These are phyloP conservation scores for Boletus eberwhitei DNA, from an alignment of 768 basidiomycete species.

Conservation along the genomic window DNA sequence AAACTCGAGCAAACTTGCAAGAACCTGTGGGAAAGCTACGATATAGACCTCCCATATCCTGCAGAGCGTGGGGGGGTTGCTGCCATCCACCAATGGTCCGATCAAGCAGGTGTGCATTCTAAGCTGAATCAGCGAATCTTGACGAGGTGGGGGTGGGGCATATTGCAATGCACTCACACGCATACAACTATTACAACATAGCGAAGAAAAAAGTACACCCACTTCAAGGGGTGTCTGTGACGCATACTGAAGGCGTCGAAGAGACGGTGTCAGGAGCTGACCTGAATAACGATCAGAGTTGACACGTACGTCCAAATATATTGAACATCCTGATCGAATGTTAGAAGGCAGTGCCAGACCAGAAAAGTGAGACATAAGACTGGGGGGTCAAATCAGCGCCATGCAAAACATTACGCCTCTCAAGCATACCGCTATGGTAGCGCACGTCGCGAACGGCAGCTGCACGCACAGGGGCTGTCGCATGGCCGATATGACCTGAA, in stretches of 20 bases:
- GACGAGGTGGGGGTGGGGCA: neutral
- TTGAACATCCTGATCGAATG: conserved; percentile 17
- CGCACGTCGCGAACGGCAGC: conserved; percentile 3
- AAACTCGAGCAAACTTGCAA: conserved; percentile 13
- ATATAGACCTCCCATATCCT: conserved; percentile 11
- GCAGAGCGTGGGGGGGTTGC: conserved; percentile 9
- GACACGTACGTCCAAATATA: conserved; percentile 25
- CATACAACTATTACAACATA: conserved; percentile 19
- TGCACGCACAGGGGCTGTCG: neutral
- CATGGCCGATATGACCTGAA: neutral
- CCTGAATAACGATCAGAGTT: neutral
- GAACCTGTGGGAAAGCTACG: neutral
- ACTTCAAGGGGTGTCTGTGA: conserved; percentile 23
- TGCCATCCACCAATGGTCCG: conserved; percentile 3
- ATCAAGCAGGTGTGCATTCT: conserved; percentile 16
- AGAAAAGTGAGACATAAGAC: conserved; percentile 4
- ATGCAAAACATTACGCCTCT: no score
- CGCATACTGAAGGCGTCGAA: conserved; percentile 17
- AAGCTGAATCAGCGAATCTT: neutral
- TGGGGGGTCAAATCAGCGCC: conserved; percentile 3
- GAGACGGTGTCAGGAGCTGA: neutral
- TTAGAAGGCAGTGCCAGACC: conserved; percentile 4
- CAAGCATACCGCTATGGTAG: conserved; percentile 12
- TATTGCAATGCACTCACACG: conserved; percentile 11
- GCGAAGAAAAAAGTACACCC: conserved; percentile 29